Conservation (phyloP, 148 eudicot genomes). For the Silene conica region DNA sequence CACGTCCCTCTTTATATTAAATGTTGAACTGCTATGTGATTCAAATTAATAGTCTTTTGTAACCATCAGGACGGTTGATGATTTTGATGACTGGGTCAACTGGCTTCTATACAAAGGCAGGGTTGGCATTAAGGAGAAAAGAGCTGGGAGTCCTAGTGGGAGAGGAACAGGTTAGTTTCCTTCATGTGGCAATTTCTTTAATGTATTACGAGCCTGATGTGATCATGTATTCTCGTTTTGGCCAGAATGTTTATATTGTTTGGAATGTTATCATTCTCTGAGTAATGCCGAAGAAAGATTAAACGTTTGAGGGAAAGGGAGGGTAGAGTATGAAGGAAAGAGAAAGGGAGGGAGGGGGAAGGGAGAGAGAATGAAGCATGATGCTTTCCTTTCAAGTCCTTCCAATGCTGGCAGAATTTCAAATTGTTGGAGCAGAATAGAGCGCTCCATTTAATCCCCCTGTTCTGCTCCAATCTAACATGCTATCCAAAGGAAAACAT, state of each 20-base stretch:
- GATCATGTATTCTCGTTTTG: not conserved
- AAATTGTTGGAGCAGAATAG: not conserved
- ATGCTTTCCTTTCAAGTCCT: not conserved
- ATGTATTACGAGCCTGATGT: not conserved
- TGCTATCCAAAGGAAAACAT: no score
- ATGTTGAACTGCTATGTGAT: not conserved
- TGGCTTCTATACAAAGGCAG: constrained; percentile 98
- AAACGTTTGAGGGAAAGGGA: not conserved
- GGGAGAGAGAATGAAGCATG: not conserved
- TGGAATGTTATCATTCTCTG: not conserved
- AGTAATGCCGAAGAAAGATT: not conserved
- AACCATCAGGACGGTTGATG: constrained; percentile 81
- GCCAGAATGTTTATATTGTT: not conserved
- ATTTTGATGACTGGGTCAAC: constrained; percentile 89
- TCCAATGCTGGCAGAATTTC: not conserved
- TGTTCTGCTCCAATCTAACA: no score
- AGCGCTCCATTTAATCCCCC: no score
- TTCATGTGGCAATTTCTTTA: not conserved
- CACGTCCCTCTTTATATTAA: not conserved
- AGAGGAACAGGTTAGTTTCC: constrained; percentile 77
- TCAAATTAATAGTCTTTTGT: constrained; percentile 14
- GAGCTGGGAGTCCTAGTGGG: constrained; percentile 99
- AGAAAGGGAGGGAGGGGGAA: not conserved
- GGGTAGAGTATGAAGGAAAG: not conserved
- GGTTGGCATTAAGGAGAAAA: constrained; percentile 88